A percentile compares a stretch with the other conserved stretches of the same genome.
phyloP scores from a whole-genome alignment of 495 filamentous ascomycete species.

The Penicillium cosmopolitanum region DNA sequence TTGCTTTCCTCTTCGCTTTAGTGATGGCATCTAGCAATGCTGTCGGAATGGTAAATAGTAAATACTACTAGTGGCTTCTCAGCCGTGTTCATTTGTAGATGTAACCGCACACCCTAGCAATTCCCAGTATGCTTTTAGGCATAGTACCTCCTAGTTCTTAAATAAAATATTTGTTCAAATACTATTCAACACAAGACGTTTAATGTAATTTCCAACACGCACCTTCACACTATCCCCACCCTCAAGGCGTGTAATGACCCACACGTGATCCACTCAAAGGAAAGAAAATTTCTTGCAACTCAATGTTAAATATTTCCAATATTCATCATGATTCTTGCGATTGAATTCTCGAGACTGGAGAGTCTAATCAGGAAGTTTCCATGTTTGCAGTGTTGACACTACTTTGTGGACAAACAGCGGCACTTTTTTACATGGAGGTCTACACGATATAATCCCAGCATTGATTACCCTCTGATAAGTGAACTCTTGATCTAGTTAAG shows the following conservation, averaged over 20 bases:
- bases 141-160: no score
- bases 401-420: no score
- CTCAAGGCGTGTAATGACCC: background rate
- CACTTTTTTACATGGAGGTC: no score
- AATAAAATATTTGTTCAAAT: no score
- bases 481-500: no score
- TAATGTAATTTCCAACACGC: background rate
- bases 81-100: background rate
- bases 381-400: no score
- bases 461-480: no score
- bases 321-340: background rate
- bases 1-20: background rate
- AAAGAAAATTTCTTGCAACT: background rate
- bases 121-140: no score
- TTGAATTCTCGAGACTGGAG: background rate
- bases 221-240: background rate
- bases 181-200: no score
- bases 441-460: no score
- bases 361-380: no score
- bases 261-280: slow-evolving; percentile 1
- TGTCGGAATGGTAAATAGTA: slow-evolving; percentile 5
- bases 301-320: background rate
- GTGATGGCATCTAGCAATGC: background rate
- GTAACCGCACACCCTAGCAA: no score
- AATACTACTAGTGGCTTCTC: background rate